These are phyloP conservation scores for Corymbia maculata DNA, from an alignment of 345 rosid species.

Conservation along the genomic window DNA sequence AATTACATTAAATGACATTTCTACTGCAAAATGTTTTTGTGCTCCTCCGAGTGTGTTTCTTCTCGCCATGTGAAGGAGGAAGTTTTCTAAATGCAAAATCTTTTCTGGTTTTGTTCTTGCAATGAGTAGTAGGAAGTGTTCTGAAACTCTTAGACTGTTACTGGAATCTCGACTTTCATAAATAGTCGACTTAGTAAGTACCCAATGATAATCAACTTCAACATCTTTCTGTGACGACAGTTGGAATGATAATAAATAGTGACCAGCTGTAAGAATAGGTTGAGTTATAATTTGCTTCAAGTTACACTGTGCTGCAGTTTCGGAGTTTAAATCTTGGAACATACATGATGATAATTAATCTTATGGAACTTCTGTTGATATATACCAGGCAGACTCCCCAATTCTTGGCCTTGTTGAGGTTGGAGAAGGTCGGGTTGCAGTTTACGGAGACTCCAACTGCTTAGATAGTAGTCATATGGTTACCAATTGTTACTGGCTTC, in stretches of 20 bases:
- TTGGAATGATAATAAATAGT: not conserved
- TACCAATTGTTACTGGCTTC: conserved; percentile 92
- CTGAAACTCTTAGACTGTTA: not conserved
- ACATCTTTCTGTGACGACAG: not conserved
- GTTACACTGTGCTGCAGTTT: not conserved
- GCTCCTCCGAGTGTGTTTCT: not conserved
- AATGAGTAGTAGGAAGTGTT: not conserved
- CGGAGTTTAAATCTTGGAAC: not conserved
- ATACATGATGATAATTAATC: not conserved
- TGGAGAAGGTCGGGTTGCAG: conserved; percentile 77
- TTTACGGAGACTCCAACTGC: conserved; percentile 97
- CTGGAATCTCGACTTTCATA: not conserved
- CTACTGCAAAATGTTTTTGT: not conserved
- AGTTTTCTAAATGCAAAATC: not conserved
- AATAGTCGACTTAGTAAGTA: not conserved
- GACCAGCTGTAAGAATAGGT: not conserved
- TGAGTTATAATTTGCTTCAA: not conserved
- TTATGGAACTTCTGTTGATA: not conserved
- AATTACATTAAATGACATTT: not conserved
- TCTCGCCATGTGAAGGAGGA: not conserved
- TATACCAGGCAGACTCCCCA: conserved; percentile 67
- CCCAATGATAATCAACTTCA: not conserved
- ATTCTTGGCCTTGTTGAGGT: conserved; percentile 77
- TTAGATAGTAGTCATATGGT: conserved; percentile 98
- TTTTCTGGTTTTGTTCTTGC: not conserved